Conservation (phyloP, 1,284 basidiomycete species). For the Marasmius oreades region DNA sequence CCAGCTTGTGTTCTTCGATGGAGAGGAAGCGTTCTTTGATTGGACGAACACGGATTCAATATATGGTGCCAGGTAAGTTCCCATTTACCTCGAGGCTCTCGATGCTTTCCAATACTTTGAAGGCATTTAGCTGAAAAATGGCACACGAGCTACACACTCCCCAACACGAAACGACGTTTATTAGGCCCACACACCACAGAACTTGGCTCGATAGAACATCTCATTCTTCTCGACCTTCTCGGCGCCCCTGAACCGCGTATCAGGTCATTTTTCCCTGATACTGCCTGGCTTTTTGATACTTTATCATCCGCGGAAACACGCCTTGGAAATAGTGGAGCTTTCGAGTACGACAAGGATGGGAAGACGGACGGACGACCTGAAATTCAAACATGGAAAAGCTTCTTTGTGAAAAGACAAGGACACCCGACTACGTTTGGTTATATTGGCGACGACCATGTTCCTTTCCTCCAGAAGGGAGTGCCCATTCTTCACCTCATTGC, state of each 20-base stretch:
- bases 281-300: slow-evolving; percentile 86
- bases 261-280: slow-evolving; percentile 80
- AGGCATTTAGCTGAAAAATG: slow-evolving; percentile 87
- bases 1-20: slow-evolving; percentile 97
- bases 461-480: slow-evolving; percentile 84
- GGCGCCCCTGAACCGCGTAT: slow-evolving; percentile 74
- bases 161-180: slow-evolving; percentile 59
- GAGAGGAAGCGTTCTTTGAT: slow-evolving; percentile 91
- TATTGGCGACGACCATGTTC: slow-evolving; percentile 94
- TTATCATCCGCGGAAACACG: slow-evolving; percentile 67
- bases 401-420: slow-evolving; percentile 47
- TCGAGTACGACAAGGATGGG: slow-evolving; percentile 41
- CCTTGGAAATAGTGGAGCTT: slow-evolving; percentile 58
- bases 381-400: slow-evolving; percentile 48
- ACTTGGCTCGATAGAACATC: slow-evolving; percentile 80
- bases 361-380: slow-evolving; percentile 30
- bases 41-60: slow-evolving; percentile 93
- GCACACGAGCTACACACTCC: slow-evolving; percentile 64
- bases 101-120: background rate
- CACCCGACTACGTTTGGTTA: slow-evolving; percentile 47
- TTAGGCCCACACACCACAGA: slow-evolving; percentile 52
- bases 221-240: slow-evolving; percentile 88
- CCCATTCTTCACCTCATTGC: slow-evolving; percentile 90
- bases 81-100: slow-evolving; percentile 7
- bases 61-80: slow-evolving; percentile 82